Evolutionary conservation across 2,329 filamentous ascomycete species (phyloP).

Genomic region (Alternaria gansuensis): DNA sequence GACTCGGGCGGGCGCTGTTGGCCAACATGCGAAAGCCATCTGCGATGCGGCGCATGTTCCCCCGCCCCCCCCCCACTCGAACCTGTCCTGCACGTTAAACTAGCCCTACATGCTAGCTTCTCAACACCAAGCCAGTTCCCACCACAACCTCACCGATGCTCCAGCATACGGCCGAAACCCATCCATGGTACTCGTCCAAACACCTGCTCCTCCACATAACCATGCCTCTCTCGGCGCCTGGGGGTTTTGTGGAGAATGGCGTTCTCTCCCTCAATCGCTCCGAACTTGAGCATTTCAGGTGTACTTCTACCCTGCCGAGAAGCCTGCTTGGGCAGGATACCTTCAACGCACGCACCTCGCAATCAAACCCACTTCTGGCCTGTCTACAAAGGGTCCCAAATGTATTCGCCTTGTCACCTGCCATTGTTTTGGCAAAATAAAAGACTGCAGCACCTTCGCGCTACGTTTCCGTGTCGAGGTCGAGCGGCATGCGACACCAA

Average conservation of each 20-base stretch:
- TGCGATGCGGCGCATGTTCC: conserved; percentile 3
- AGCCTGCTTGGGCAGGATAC: background rate
- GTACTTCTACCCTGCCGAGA: background rate
- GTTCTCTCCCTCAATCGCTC: background rate
- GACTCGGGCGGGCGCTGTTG: background rate
- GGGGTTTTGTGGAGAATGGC: conserved; percentile 28
- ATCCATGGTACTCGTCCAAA: conserved; percentile 16
- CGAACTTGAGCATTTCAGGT: conserved; percentile 7
- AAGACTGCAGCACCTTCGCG: conserved; percentile 1
- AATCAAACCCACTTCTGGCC: background rate
- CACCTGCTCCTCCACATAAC: conserved; percentile 24
- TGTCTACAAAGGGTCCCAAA: background rate
- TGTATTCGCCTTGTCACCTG: background rate
- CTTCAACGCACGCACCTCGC: background rate
- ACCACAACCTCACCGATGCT: conserved; percentile 16
- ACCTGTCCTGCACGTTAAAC: conserved; percentile 26
- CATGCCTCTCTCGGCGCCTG: conserved; percentile 12
- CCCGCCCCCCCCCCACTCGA: conserved; percentile 3
- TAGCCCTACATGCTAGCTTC: conserved; percentile 35
- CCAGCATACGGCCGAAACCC: conserved; percentile 27
- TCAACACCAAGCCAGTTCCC: conserved; percentile 35
- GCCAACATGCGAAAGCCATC: background rate
- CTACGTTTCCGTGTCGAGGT: conserved; percentile 8
- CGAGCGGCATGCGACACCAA: conserved; percentile 1
- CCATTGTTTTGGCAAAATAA: conserved; percentile 5